phyloP scores from a whole-genome alignment of 352 stramenopile species.

The Phytophthora aleatoria region DNA sequence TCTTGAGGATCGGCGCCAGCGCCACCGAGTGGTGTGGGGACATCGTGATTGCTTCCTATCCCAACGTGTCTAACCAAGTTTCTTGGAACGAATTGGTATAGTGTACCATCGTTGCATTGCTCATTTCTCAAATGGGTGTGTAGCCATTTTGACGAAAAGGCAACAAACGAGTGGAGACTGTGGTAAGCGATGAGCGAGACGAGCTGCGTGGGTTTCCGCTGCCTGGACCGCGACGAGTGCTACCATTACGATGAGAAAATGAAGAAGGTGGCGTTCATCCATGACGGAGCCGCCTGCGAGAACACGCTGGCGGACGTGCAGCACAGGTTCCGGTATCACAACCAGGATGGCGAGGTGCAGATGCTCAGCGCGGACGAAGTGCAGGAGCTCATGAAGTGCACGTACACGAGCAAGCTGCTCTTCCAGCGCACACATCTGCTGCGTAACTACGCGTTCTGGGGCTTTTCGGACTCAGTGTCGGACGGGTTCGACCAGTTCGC shows the following conservation, averaged over 20 bases:
- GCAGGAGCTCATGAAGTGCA: constrained; percentile 71
- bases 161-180: constrained; percentile 24
- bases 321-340: constrained; percentile 50
- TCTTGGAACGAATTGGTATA: not conserved
- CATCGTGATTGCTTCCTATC: constrained; percentile 9
- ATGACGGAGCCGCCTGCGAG: constrained; percentile 44
- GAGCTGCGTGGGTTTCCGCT: constrained; percentile 53
- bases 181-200: constrained; percentile 9
- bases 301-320: constrained; percentile 35
- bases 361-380: constrained; percentile 51
- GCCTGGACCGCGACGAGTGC: constrained; percentile 68
- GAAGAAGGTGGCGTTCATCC: constrained; percentile 42
- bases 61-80: no score
- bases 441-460: constrained; percentile 81
- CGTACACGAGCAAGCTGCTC: constrained; percentile 73
- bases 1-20: constrained; percentile 77
- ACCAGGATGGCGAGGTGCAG: constrained; percentile 30
- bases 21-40: constrained; percentile 48
- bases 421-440: constrained; percentile 73
- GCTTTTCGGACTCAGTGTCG: constrained; percentile 56
- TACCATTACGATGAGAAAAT: constrained; percentile 52
- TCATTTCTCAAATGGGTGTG: not conserved
- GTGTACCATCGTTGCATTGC: not conserved
- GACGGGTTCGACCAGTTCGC: constrained; percentile 58
- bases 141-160: constrained; percentile 19